Base-by-base conservation (phyloP, 805 yeast species). In the Saturnispora saitoi region DNA sequence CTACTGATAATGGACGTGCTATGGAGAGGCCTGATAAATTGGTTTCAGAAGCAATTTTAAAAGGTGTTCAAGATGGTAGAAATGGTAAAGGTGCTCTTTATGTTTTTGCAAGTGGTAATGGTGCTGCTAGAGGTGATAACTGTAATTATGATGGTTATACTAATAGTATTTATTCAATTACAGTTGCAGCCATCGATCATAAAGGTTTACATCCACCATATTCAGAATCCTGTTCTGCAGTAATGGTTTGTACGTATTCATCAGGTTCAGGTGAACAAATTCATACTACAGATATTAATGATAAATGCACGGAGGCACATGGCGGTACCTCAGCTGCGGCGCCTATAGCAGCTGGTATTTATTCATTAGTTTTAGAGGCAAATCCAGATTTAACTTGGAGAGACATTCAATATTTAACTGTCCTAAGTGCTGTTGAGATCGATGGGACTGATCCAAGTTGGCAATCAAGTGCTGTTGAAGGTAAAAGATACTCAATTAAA, bases 271-370 rank as follows among this genome's bases (percentile, higher is more conserved):
- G 86, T 32, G 95, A 87, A 60, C 84, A 80, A 59, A 91, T 93
- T 49, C 90, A 86, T 60, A 86, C 98, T 6, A 85, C 96, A 2
- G 95, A 86, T 62, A 74, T 86, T 39, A 72, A 80, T 44, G 74
- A 75, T 6, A 65, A 69, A 55, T 93, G 99, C 65, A 70, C 95
- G 2, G 73, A 73, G 34, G 64, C 57, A 24, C 99, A 93, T 64
- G 96, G 97, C 10, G 99, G 99, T 19, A 93, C 99, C 0, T 91
- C 98, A 20, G 99, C 99, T 0, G 97, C 99, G 14, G 99, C 99
- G 0, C 99, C 99, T 0, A 72, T 93, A 49, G 98, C 97, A 0
- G 97, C 98, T 0, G 99, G 98, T n/a, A 75, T 93, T 1, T 88
- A 86, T 62, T 78, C 97, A 0, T 70, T 93, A 46, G 86, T 86